phyloP scores from a whole-genome alignment of 2,329 filamentous ascomycete species.

The Trichoderma sp. region DNA sequence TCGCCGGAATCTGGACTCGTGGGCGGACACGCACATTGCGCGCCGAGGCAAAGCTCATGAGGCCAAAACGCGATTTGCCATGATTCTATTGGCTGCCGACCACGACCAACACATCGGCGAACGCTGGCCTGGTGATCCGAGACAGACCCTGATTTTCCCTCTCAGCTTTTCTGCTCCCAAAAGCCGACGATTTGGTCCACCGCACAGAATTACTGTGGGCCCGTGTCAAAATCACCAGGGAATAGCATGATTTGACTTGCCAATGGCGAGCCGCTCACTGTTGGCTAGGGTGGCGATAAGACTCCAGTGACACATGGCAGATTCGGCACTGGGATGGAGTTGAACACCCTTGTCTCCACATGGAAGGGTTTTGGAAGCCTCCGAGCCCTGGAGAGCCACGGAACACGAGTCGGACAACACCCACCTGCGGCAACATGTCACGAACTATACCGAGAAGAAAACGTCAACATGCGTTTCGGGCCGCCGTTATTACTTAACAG shows the following conservation, averaged over 20 bases:
- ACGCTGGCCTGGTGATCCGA: background rate
- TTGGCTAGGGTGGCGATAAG: slow-evolving; percentile 1
- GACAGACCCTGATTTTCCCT: background rate
- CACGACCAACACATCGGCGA: background rate
- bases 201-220: background rate
- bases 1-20: background rate
- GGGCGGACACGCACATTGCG: background rate
- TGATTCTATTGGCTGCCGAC: background rate
- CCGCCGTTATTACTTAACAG: background rate
- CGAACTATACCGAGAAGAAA: background rate
- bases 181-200: background rate
- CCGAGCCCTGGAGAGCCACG: slow-evolving; percentile 7
- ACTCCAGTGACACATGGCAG: slow-evolving; percentile 14
- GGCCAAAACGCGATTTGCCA: background rate
- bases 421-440: slow-evolving; percentile 2
- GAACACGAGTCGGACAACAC: slow-evolving; percentile 10
- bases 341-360: slow-evolving; percentile 16
- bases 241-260: background rate
- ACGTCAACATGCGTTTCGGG: background rate
- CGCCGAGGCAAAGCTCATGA: background rate
- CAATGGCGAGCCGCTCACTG: background rate
- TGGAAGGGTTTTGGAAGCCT: slow-evolving; percentile 22
- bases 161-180: background rate
- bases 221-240: background rate
- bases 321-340: slow-evolving; percentile 4